These are phyloP conservation scores for Trichophyton benhamiae DNA, from an alignment of 2,329 filamentous ascomycete genomes.

Conservation along the genomic window DNA sequence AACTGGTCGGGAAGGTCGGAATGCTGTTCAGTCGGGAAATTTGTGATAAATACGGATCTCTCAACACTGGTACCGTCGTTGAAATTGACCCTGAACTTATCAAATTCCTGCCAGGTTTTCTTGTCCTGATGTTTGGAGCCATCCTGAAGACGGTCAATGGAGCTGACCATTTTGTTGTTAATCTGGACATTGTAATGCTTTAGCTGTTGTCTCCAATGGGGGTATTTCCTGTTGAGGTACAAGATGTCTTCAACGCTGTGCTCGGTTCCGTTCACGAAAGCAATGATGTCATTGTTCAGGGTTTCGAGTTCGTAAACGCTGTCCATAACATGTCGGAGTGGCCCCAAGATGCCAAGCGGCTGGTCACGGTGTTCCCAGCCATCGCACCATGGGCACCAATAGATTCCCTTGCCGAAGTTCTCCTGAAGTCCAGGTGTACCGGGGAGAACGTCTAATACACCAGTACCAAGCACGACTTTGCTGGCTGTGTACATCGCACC, in stretches of 20 bases:
- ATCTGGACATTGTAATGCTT: conserved; percentile 40
- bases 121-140: conserved; percentile 21
- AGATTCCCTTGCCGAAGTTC: conserved; percentile 49
- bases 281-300: conserved; percentile 44
- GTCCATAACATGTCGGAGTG: conserved; percentile 34
- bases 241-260: conserved; percentile 32
- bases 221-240: conserved; percentile 29
- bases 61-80: conserved; percentile 33
- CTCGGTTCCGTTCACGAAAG: conserved; percentile 50
- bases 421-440: conserved; percentile 42
- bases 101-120: conserved; percentile 34
- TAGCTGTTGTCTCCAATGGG: conserved; percentile 41
- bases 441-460: conserved; percentile 45
- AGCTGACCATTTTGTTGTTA: conserved; percentile 44
- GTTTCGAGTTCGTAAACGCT: conserved; percentile 43
- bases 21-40: conserved; percentile 37
- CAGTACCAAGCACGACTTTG: conserved; percentile 48
- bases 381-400: conserved; percentile 55
- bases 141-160: conserved; percentile 37
- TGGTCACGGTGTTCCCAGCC: conserved; percentile 51
- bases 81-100: conserved; percentile 46
- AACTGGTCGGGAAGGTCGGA: conserved; percentile 38
- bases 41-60: conserved; percentile 43
- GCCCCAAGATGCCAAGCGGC: conserved; percentile 41
- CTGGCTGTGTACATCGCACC: conserved; percentile 35